Conservation (phyloP, 2,329 filamentous ascomycete genomes). For the Orbilia blumenaviensis region DNA sequence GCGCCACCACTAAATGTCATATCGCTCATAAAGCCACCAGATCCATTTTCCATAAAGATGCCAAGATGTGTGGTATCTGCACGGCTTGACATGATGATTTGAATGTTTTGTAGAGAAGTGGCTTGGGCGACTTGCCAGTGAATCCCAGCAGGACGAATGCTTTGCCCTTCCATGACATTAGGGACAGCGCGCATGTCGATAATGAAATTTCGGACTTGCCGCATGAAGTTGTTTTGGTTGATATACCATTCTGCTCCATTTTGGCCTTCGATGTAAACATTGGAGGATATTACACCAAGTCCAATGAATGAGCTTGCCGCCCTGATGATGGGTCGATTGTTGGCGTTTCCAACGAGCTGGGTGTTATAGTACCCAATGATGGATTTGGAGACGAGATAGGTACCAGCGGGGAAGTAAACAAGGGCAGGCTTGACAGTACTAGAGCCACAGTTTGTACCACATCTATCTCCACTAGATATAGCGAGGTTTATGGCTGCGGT, state of each 20-base stretch:
- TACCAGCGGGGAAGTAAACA: constrained; percentile 58
- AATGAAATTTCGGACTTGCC: constrained; percentile 67
- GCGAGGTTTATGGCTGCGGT: constrained; percentile 59
- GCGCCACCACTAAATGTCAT: constrained; percentile 69
- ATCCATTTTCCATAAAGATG: constrained; percentile 68
- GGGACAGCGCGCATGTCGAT: constrained; percentile 61
- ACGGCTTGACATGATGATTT: neutral
- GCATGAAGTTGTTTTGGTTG: constrained; percentile 68
- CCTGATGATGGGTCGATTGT: constrained; percentile 60
- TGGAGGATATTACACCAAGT: constrained; percentile 89
- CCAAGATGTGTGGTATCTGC: constrained; percentile 59
- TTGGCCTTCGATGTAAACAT: constrained; percentile 74
- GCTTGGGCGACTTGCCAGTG: neutral
- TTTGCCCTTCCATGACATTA: neutral
- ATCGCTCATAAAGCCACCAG: constrained; percentile 47
- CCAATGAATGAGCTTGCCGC: constrained; percentile 76
- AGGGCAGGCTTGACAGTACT: constrained; percentile 54
- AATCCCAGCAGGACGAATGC: constrained; percentile 50
- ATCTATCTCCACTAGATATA: constrained; percentile 78
- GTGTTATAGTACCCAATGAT: constrained; percentile 49
- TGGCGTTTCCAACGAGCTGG: constrained; percentile 54
- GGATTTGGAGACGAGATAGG: constrained; percentile 55
- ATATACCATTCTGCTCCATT: constrained; percentile 66
- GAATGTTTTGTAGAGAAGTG: constrained; percentile 62
- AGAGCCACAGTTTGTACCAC: constrained; percentile 73